Evolutionary conservation across 1,284 basidiomycete species (phyloP).

Genomic region (Leccinum fuscescens): DNA sequence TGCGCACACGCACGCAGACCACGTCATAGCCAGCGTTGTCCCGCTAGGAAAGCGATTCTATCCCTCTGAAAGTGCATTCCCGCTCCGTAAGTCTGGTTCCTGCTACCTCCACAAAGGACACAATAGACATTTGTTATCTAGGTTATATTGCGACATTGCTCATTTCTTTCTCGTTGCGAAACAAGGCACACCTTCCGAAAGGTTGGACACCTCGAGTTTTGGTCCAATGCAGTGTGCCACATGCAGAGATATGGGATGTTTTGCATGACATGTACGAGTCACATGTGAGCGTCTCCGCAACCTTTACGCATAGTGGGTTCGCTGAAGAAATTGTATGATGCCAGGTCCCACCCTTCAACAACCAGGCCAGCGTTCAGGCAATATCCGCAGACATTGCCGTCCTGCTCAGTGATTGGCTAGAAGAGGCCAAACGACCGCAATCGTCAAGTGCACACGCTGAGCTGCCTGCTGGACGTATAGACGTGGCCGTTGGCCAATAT

Average conservation of each 20-base stretch:
- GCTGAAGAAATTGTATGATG: conserved; percentile 2
- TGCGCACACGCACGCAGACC: conserved; percentile 54
- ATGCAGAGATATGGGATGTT: conserved; percentile 78
- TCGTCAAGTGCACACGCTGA: conserved; percentile 53
- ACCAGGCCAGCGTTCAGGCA: conserved; percentile 70
- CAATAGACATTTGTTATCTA: conserved; percentile 31
- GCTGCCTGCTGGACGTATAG: conserved; percentile 73
- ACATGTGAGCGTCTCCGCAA: conserved; percentile 51
- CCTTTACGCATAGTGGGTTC: not conserved
- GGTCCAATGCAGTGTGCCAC: conserved; percentile 74
- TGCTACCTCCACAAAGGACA: not conserved
- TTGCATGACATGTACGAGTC: conserved; percentile 87
- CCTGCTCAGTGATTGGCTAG: conserved; percentile 73
- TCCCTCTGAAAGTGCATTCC: conserved; percentile 89
- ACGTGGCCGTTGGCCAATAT: conserved; percentile 68
- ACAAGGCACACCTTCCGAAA: conserved; percentile 55
- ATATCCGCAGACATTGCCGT: conserved; percentile 78
- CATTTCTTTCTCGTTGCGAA: conserved; percentile 65
- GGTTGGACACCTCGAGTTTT: conserved; percentile 83
- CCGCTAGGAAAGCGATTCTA: conserved; percentile 83
- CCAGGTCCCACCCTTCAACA: conserved; percentile 82
- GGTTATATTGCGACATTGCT: conserved; percentile 69
- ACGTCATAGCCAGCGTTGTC: conserved; percentile 61
- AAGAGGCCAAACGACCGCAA: conserved; percentile 67
- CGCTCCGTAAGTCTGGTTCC: conserved; percentile 58